These are phyloP conservation scores for Peronospora destructor DNA, from an alignment of 352 stramenopile species.

Conservation along the genomic window DNA sequence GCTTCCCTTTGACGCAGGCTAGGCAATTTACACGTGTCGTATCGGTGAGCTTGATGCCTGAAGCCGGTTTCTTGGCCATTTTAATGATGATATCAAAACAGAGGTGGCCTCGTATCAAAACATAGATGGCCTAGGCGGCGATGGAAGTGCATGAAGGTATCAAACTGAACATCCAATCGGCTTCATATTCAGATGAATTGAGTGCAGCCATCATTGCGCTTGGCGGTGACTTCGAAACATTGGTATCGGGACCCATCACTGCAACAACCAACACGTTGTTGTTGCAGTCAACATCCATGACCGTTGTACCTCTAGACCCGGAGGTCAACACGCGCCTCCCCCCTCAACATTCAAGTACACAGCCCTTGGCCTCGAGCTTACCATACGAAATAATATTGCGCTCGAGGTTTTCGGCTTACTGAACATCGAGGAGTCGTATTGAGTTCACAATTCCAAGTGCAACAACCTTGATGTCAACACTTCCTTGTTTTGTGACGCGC, in stretches of 20 bases:
- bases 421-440: not conserved
- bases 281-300: not conserved
- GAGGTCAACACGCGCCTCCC: too few relatives aligned
- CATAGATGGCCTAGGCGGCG: not conserved
- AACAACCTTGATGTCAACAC: not conserved
- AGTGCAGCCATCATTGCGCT: too few relatives aligned
- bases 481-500: not conserved
- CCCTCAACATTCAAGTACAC: too few relatives aligned
- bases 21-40: too few relatives aligned
- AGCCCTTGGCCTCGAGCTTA: too few relatives aligned
- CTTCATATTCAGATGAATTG: not conserved
- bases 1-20: too few relatives aligned
- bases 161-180: conserved; percentile 1
- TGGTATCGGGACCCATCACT: not conserved
- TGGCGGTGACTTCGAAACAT: too few relatives aligned
- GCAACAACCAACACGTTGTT: not conserved
- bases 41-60: too few relatives aligned
- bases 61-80: too few relatives aligned
- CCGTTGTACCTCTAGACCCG: not conserved
- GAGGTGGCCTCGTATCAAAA: not conserved
- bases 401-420: not conserved
- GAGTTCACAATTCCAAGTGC: not conserved
- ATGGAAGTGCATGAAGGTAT: conserved; percentile 2
- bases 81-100: not conserved
- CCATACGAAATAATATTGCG: too few relatives aligned